Evolutionary conservation across 2,329 filamentous ascomycete genomes (phyloP).

Genomic region (Ilyonectria destructans): DNA sequence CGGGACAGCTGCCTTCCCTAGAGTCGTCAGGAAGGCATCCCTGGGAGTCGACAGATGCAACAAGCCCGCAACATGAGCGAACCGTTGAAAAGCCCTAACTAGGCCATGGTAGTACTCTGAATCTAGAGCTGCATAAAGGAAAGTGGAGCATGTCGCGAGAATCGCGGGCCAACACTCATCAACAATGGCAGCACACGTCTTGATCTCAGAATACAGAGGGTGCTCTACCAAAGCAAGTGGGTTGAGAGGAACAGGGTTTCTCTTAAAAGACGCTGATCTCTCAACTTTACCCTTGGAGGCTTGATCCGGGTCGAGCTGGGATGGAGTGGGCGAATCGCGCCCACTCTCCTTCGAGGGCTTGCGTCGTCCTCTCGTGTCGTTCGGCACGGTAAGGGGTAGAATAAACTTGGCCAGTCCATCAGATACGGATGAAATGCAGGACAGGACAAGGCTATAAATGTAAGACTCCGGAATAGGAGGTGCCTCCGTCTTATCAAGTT

Average conservation of each 20-base stretch:
- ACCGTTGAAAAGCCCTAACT: constrained; percentile 93
- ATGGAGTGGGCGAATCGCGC: constrained; percentile 61
- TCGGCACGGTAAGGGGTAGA: constrained; percentile 88
- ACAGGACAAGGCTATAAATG: constrained; percentile 89
- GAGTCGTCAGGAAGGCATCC: constrained; percentile 94
- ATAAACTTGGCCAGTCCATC: constrained; percentile 96
- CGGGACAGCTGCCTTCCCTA: constrained; percentile 94
- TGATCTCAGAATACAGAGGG: constrained; percentile 79
- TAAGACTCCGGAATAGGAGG: constrained; percentile 92
- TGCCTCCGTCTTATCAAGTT: constrained; percentile 92
- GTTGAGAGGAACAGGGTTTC: constrained; percentile 86
- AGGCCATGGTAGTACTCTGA: constrained; percentile 94
- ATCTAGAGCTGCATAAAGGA: constrained; percentile 92
- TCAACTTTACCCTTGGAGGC: constrained; percentile 62
- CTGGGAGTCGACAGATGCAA: constrained; percentile 87
- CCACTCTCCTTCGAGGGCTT: constrained; percentile 62
- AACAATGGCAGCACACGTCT: constrained; percentile 85
- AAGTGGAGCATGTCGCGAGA: constrained; percentile 94
- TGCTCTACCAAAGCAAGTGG: constrained; percentile 84
- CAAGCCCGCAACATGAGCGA: constrained; percentile 94
- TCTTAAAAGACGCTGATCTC: constrained; percentile 79
- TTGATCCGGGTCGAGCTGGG: constrained; percentile 56
- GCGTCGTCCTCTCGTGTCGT: constrained; percentile 73
- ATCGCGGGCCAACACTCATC: constrained; percentile 97
- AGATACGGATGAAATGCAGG: constrained; percentile 91